Percentiles rank a stretch among this genome's conserved stretches.
phyloP scores from a whole-genome alignment of 2,329 filamentous ascomycete genomes.

The Cercospora zeae-maydis region DNA sequence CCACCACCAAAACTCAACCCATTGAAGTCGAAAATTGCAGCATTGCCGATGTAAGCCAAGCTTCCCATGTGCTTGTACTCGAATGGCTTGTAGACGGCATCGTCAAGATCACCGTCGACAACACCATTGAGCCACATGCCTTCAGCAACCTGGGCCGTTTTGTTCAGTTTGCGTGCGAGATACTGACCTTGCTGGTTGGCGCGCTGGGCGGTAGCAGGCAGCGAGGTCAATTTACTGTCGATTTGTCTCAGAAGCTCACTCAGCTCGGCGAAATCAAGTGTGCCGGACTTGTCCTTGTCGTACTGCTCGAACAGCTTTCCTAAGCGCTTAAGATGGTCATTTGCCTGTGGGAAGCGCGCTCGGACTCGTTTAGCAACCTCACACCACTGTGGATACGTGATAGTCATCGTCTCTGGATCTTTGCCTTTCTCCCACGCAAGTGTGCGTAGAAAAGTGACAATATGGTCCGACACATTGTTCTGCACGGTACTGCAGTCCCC shows the following conservation, averaged over 20 bases:
- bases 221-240: constrained; percentile 86
- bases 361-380: constrained; percentile 77
- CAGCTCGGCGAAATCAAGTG: constrained; percentile 89
- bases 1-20: constrained; percentile 78
- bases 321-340: constrained; percentile 79
- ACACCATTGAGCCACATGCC: constrained; percentile 77
- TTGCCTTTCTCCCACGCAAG: constrained; percentile 89
- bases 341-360: constrained; percentile 85
- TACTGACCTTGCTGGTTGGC: constrained; percentile 95
- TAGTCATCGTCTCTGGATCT: constrained; percentile 80
- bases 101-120: constrained; percentile 83
- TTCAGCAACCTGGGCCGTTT: constrained; percentile 72
- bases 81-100: constrained; percentile 89
- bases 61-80: constrained; percentile 90
- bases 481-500: constrained; percentile 96
- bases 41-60: constrained; percentile 93
- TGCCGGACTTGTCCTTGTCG: constrained; percentile 88
- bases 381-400: constrained; percentile 87
- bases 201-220: constrained; percentile 92
- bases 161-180: constrained; percentile 89
- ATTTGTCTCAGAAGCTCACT: constrained; percentile 85
- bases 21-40: constrained; percentile 86
- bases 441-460: constrained; percentile 82
- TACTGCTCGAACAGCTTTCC: constrained; percentile 90
- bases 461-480: constrained; percentile 91